A percentile compares a stretch with the other conserved stretches of the same genome.
Evolutionary conservation across 2,329 filamentous ascomycete species (phyloP).

Genomic region (Fusarium sp.): DNA sequence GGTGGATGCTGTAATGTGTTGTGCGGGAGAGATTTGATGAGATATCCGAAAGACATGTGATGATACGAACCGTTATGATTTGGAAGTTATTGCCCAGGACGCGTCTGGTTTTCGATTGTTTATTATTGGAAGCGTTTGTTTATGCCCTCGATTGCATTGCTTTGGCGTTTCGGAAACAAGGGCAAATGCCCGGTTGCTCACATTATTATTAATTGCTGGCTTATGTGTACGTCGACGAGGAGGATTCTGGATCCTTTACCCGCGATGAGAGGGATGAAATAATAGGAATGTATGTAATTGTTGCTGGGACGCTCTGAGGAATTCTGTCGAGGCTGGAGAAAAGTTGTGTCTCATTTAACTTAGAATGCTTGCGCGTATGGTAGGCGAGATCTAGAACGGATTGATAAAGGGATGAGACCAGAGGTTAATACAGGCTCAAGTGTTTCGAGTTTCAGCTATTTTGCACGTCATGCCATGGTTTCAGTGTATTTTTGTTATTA

Average conservation of each 20-base stretch:
- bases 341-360: constrained; percentile 21
- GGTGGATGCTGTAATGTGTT: constrained; percentile 34
- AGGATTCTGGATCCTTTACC: constrained; percentile 7
- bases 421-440: constrained; percentile 6
- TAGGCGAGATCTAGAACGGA: constrained; percentile 10
- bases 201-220: constrained; percentile 9
- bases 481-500: constrained; percentile 9
- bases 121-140: constrained; percentile 20
- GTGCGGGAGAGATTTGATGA: constrained; percentile 4
- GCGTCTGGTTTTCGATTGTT: constrained; percentile 10
- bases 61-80: constrained; percentile 19
- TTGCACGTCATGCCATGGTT: not conserved
- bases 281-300: constrained; percentile 24
- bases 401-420: constrained; percentile 4
- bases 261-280: constrained; percentile 19
- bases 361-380: constrained; percentile 4
- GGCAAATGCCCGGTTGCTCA: constrained; percentile 16
- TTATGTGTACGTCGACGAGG: constrained; percentile 20
- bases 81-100: constrained; percentile 2
- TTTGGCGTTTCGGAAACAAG: constrained; percentile 37
- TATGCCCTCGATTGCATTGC: constrained; percentile 22
- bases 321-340: constrained; percentile 10
- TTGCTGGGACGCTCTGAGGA: constrained; percentile 5
- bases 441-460: constrained; percentile 1
- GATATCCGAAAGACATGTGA: constrained; percentile 10